Percentiles rank a stretch among this genome's conserved stretches.
These are phyloP conservation scores for Chlorella sp. DNA, from an alignment of 139 green algal species.

Conservation along the genomic window DNA sequence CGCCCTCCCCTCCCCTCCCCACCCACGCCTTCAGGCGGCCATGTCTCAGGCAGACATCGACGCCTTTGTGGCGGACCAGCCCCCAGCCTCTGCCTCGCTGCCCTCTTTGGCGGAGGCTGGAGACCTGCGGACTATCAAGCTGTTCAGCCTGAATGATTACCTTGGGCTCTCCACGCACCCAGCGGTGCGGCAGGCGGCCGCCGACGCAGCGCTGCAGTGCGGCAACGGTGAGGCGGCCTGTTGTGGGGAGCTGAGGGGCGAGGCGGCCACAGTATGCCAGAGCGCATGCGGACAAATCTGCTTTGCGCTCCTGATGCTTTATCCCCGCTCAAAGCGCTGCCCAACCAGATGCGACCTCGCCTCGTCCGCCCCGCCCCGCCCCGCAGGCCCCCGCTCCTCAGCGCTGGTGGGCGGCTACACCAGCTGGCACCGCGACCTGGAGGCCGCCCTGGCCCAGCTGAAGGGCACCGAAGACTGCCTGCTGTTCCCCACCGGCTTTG, in stretches of 20 bases:
- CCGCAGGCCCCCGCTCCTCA: constrained; percentile 48
- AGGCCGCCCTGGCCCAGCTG: constrained; percentile 82
- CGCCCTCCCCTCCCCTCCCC: no score
- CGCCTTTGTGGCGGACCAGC: constrained; percentile 32
- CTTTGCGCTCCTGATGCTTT: no score
- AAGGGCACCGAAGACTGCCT: constrained; percentile 82
- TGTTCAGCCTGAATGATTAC: constrained; percentile 96
- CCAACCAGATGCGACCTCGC: no score
- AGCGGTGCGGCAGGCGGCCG: constrained; percentile 67
- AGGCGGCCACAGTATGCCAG: no score
- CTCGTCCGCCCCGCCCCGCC: no score
- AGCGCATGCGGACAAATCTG: no score
- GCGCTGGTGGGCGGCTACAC: constrained; percentile 90
- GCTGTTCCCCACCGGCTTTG: constrained; percentile 91
- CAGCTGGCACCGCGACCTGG: constrained; percentile 76
- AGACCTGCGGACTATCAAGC: constrained; percentile 51
- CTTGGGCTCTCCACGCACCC: constrained; percentile 89
- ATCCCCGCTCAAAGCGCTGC: no score
- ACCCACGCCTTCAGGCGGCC: no score
- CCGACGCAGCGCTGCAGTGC: constrained; percentile 47
- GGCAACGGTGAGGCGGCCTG: constrained; percentile 46
- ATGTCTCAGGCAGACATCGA: constrained; percentile 43
- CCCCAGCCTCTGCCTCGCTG: not conserved
- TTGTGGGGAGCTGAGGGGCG: no score
- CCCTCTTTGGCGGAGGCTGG: not conserved